Conservation (phyloP, 306 rosid species). For the Begonia fuchsioides region DNA sequence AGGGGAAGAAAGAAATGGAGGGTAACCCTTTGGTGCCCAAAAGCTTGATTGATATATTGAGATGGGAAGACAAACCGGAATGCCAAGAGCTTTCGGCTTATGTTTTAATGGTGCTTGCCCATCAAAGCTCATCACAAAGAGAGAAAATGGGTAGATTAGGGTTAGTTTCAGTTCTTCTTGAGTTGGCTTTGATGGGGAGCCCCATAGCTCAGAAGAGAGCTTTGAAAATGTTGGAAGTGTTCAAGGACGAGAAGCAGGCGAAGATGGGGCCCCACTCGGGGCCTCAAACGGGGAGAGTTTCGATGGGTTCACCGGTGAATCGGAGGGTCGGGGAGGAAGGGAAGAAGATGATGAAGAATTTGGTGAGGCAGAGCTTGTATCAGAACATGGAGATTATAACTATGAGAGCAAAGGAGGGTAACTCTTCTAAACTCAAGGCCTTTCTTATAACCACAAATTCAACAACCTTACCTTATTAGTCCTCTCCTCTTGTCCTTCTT, state of each 20-base stretch:
- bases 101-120: constrained; percentile 80
- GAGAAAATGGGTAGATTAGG: constrained; percentile 58
- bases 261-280: constrained; percentile 89
- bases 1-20: constrained; percentile 78
- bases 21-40: constrained; percentile 39
- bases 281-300: constrained; percentile 64
- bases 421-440: constrained; percentile 42
- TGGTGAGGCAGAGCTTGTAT: constrained; percentile 72
- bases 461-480: constrained; percentile 70
- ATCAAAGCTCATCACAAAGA: constrained; percentile 73
- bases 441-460: constrained; percentile 90
- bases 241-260: constrained; percentile 64
- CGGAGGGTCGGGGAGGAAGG: constrained; percentile 43
- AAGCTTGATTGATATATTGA: constrained; percentile 47
- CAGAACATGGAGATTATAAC: constrained; percentile 85
- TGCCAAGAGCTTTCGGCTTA: constrained; percentile 74
- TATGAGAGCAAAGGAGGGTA: constrained; percentile 57
- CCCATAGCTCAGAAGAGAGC: constrained; percentile 83
- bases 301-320: constrained; percentile 53
- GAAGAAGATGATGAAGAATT: constrained; percentile 76
- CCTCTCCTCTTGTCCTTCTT: too few relatives aligned
- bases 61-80: constrained; percentile 79
- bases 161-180: constrained; percentile 58
- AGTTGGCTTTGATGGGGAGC: constrained; percentile 74
- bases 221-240: constrained; percentile 70